These are phyloP conservation scores for Schwanniomyces pseudopolymorphus DNA, from an alignment of 805 yeast genomes.

Conservation along the genomic window DNA sequence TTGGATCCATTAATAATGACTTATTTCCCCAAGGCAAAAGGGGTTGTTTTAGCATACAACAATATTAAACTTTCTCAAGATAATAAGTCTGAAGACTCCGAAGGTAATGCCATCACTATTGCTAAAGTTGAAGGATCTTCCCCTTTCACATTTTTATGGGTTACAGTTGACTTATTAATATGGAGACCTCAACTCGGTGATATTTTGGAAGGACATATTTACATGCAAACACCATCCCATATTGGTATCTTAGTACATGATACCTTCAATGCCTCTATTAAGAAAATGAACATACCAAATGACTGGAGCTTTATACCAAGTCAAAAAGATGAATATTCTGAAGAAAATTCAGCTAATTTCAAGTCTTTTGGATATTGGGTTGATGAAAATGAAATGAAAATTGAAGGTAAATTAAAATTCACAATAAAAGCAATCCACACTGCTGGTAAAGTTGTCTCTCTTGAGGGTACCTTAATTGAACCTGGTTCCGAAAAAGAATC, in stretches of 20 bases:
- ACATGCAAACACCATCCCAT: slow-evolving; percentile 93
- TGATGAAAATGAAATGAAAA: slow-evolving; percentile 67
- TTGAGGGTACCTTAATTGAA: slow-evolving; percentile 79
- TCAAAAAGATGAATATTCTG: slow-evolving; percentile 59
- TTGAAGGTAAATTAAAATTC: slow-evolving; percentile 83
- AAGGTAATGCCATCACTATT: slow-evolving; percentile 42
- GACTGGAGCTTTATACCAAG: slow-evolving; percentile 83
- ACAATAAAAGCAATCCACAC: slow-evolving; percentile 70
- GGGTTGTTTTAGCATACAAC: slow-evolving; percentile 81
- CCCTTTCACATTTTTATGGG: slow-evolving; percentile 90
- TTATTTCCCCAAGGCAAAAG: slow-evolving; percentile 67
- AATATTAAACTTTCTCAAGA: slow-evolving; percentile 56
- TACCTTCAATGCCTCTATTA: slow-evolving; percentile 91
- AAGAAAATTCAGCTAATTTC: slow-evolving; percentile 28
- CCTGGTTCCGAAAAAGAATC: slow-evolving; percentile 58
- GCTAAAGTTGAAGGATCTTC: slow-evolving; percentile 74
- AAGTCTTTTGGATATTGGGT: slow-evolving; percentile 84
- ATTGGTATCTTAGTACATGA: slow-evolving; percentile 89
- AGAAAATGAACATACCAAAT: slow-evolving; percentile 79
- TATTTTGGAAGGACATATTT: slow-evolving; percentile 77
- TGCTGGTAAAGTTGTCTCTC: slow-evolving; percentile 77
- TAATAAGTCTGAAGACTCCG: slow-evolving; percentile 35
- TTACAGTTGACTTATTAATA: slow-evolving; percentile 73
- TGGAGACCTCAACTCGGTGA: slow-evolving; percentile 95
- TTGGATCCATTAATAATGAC: slow-evolving; percentile 88